Evolutionary conservation across 495 filamentous ascomycete genomes (phyloP).

Genomic region (Talaromyces thailandensis): DNA sequence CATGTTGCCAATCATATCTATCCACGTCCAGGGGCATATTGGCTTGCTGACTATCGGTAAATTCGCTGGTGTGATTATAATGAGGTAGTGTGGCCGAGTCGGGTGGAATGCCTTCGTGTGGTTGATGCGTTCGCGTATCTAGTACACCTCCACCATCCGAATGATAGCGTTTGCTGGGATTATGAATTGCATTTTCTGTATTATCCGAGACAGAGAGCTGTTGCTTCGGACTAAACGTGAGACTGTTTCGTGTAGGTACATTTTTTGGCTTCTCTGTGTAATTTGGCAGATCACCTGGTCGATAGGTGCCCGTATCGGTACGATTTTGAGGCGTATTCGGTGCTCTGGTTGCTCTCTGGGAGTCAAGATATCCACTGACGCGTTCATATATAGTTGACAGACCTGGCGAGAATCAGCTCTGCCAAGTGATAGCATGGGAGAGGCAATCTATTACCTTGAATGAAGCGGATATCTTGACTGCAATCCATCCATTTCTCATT

Average conservation of each 20-base stretch:
- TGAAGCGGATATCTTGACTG: background rate
- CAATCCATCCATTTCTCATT: slow-evolving; percentile 5
- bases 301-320: background rate
- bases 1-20: background rate
- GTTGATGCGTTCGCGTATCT: background rate
- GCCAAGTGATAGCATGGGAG: no score
- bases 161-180: background rate
- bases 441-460: slow-evolving; percentile 1
- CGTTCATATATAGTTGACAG: background rate
- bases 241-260: background rate
- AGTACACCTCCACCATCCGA: background rate
- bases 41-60: background rate
- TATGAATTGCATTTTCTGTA: background rate
- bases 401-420: background rate
- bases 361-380: background rate
- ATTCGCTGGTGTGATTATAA: background rate
- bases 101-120: background rate
- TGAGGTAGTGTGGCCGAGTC: background rate
- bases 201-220: background rate
- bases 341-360: background rate
- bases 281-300: background rate
- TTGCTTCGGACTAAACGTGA: background rate
- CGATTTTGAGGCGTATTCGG: background rate
- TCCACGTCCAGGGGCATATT: background rate
- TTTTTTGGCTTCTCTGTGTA: background rate